phyloP scores from a whole-genome alignment of 2,329 filamentous ascomycete species.

The Polychaeton citri region DNA sequence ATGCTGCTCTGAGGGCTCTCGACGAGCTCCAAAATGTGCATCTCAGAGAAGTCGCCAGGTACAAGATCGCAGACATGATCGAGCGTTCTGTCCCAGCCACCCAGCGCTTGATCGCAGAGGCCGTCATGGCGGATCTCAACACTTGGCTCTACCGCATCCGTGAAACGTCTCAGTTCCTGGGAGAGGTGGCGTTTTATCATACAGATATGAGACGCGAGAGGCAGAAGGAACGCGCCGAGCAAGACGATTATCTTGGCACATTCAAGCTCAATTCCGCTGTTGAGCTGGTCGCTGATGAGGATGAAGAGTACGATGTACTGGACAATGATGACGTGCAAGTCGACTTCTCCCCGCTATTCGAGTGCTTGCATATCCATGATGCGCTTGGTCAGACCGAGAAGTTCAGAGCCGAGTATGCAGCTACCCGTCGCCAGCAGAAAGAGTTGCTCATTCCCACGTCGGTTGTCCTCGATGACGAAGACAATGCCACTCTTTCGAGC shows the following conservation, averaged over 20 bases:
- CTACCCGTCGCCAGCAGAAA: constrained; percentile 79
- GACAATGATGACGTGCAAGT: constrained; percentile 93
- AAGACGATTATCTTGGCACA: constrained; percentile 58
- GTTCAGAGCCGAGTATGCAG: constrained; percentile 83
- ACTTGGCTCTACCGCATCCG: constrained; percentile 93
- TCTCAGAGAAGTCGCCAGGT: constrained; percentile 83
- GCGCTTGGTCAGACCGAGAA: constrained; percentile 84
- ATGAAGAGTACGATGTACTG: constrained; percentile 86
- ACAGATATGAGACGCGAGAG: constrained; percentile 75
- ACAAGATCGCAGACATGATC: constrained; percentile 89
- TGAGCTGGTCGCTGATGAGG: constrained; percentile 88
- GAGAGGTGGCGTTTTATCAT: constrained; percentile 93
- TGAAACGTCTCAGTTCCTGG: constrained; percentile 89
- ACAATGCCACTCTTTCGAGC: constrained; percentile 81
- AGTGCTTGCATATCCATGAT: constrained; percentile 92
- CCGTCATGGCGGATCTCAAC: constrained; percentile 92
- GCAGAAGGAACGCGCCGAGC: constrained; percentile 69
- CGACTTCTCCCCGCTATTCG: constrained; percentile 86
- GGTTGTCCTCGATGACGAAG: constrained; percentile 67
- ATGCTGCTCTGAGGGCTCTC: constrained; percentile 81
- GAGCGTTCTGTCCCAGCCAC: constrained; percentile 90
- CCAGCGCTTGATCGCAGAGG: constrained; percentile 84
- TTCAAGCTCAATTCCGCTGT: constrained; percentile 94
- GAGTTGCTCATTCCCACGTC: constrained; percentile 70
- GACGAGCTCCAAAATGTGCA: constrained; percentile 96